Evolutionary conservation across 2,329 filamentous ascomycete species (phyloP).

Genomic region (Colletotrichum incanum): DNA sequence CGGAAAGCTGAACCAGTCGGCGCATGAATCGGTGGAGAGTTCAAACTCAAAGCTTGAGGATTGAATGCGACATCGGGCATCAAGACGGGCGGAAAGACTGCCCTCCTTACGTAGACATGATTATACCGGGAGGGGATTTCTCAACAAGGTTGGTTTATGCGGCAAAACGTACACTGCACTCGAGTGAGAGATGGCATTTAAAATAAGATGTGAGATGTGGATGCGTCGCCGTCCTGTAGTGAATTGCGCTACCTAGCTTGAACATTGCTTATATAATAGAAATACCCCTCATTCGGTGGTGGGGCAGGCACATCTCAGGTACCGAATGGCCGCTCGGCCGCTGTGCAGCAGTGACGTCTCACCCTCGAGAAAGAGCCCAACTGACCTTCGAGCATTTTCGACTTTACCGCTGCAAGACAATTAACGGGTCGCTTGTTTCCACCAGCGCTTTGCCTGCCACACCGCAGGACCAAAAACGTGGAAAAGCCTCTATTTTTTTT

Average conservation of each 20-base stretch:
- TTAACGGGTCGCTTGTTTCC: slow-evolving; percentile 37
- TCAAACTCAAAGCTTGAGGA: slow-evolving; percentile 16
- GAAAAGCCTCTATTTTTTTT: neutral
- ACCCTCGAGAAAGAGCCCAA: neutral
- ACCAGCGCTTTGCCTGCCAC: slow-evolving; percentile 12
- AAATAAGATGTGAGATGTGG: neutral
- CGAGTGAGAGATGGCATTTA: neutral
- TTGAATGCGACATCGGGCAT: neutral
- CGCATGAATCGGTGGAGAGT: slow-evolving; percentile 17
- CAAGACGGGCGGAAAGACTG: neutral
- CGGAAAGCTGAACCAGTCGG: neutral
- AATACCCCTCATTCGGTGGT: slow-evolving; percentile 42
- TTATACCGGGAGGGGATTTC: neutral
- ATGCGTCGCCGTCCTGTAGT: neutral
- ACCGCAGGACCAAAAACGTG: slow-evolving; percentile 21
- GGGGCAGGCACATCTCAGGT: slow-evolving; percentile 26
- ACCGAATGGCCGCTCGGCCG: slow-evolving; percentile 27
- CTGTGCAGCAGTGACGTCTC: slow-evolving; percentile 41
- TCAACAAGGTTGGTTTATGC: neutral
- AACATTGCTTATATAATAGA: neutral
- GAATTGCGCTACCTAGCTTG: neutral
- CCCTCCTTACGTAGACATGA: neutral
- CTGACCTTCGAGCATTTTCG: slow-evolving; percentile 16
- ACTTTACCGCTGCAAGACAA: slow-evolving; percentile 33
- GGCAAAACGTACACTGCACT: neutral